Evolutionary conservation across 2,329 filamentous ascomycete genomes (phyloP).

Genomic region (Botrytis elliptica): DNA sequence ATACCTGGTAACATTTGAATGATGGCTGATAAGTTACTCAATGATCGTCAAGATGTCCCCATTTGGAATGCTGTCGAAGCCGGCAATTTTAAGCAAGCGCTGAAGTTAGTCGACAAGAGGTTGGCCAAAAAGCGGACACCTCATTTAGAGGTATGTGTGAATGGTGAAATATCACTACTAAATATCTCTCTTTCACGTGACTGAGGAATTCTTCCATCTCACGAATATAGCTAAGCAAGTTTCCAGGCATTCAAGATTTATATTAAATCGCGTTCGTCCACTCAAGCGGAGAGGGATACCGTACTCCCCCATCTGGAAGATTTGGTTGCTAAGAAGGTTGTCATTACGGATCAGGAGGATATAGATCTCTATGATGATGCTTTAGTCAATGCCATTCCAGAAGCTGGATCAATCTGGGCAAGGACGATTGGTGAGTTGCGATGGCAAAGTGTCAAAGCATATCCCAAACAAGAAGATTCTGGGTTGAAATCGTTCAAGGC

Average conservation of each 20-base stretch:
- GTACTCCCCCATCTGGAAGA: constrained; percentile 35
- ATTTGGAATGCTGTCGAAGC: constrained; percentile 40
- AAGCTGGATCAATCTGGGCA: constrained; percentile 31
- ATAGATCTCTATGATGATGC: constrained; percentile 38
- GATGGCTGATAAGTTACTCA: constrained; percentile 33
- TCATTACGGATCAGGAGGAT: constrained; percentile 34
- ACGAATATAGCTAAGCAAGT: constrained; percentile 5
- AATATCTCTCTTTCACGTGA: background rate
- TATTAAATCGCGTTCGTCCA: constrained; percentile 33
- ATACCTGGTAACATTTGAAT: constrained; percentile 3
- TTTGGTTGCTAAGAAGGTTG: constrained; percentile 29
- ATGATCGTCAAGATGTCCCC: constrained; percentile 36
- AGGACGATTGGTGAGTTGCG: constrained; percentile 37
- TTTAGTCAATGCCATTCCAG: constrained; percentile 30
- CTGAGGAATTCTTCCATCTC: background rate
- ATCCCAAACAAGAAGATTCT: constrained; percentile 37
- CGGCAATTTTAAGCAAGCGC: constrained; percentile 40
- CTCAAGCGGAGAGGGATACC: constrained; percentile 33
- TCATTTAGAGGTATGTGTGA: constrained; percentile 37
- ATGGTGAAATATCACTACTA: background rate
- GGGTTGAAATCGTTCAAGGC: constrained; percentile 35
- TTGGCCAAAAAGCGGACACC: constrained; percentile 37
- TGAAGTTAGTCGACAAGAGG: constrained; percentile 40
- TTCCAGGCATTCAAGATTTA: constrained; percentile 38
- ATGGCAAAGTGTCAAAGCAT: constrained; percentile 37